phyloP scores from a whole-genome alignment of 139 green algal species.

The Microglena sp. region DNA sequence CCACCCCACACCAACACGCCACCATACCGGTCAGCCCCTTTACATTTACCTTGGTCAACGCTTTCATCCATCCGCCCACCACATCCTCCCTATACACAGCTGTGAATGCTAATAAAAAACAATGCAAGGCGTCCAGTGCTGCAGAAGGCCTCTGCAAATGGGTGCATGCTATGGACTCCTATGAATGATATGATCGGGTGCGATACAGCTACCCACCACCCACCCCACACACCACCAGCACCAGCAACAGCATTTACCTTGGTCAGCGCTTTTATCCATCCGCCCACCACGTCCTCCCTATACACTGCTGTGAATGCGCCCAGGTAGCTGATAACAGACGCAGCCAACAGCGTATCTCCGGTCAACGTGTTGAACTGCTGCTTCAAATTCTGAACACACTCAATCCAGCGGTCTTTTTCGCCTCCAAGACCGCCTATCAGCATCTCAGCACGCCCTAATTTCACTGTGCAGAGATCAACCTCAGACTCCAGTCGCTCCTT shows the following conservation, averaged over 20 bases:
- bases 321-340: constrained; percentile 54
- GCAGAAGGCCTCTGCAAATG: background rate
- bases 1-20: background rate
- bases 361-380: constrained; percentile 32
- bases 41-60: no score
- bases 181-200: no score
- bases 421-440: constrained; percentile 55
- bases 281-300: constrained; percentile 9
- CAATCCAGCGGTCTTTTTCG: constrained; percentile 40
- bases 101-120: background rate
- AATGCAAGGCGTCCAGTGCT: background rate
- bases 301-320: constrained; percentile 53
- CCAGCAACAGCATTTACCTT: no score
- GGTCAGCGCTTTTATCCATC: constrained; percentile 14
- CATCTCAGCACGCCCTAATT: constrained; percentile 61
- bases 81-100: no score
- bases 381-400: constrained; percentile 31
- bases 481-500: constrained; percentile 52
- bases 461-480: constrained; percentile 50
- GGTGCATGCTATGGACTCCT: background rate
- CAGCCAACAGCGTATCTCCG: constrained; percentile 56
- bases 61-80: no score
- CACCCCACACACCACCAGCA: background rate
- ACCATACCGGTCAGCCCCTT: background rate
- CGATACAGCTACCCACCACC: background rate